Evolutionary conservation across 345 rosid species (phyloP), one percentile per base, ranked within the genome.

Genomic region (Limnanthes douglasii): DNA sequence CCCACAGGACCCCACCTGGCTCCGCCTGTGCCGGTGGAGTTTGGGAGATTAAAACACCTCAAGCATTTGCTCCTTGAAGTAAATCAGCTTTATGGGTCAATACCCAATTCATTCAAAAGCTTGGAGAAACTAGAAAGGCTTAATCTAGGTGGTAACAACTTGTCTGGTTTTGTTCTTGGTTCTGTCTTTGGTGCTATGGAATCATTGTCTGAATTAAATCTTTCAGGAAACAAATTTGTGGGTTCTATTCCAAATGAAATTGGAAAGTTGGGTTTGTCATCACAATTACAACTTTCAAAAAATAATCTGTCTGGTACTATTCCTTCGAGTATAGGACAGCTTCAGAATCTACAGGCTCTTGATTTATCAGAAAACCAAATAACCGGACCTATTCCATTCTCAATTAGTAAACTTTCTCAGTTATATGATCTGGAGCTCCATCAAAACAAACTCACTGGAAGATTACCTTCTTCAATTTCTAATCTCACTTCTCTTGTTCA

Each of bases 351-450:
- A 6, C 50, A 23, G 10, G 46, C 54, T 28, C 65, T 75, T 19
- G 85, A 75, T 52, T 34, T 71, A 3, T 75, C 79, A 3, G 66
- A 55, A 19, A 65, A 75, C 32, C 46, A 8, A 30, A 46, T 68
- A 19, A 31, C 65, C 1, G 73, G 85, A 20, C 48, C 31, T 27
- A 51, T 75, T 30, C 73, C 85, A 2, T 5, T 15, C 12, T 57
- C 73, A 12, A 57, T 71, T 9, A 64, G 71, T 5, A 46, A 32
- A 35, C 77, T 75, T 40, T 49, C 69, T 10, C 30, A 51, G 3
- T 38, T 75, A 27, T 45, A 4, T 6, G 25, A 68, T 2, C 20
- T 65, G 2, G 65, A 65, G 51, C 65, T 71, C 31, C 51, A 75
- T 15, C 62, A 53, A 5, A 75, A 68, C 35, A 34, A 30, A 26